Base-by-base conservation (phyloP, 1,139 yeast species). In the Pichia sp. region DNA sequence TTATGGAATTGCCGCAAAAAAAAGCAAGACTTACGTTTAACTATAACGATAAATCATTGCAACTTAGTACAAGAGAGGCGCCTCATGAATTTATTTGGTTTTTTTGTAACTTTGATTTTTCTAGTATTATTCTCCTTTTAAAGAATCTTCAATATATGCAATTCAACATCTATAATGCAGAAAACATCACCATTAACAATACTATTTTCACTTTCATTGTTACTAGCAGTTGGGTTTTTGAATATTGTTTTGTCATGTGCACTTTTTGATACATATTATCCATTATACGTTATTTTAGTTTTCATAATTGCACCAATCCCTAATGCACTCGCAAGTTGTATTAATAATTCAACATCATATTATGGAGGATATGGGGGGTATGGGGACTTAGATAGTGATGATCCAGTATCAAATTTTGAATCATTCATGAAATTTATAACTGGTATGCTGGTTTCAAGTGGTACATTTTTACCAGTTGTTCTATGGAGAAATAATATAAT, bases 301-400 rank as follows among this genome's bases (percentile, higher is more conserved):
- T 84, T 83, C 63, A 70, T 84, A 44, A 49, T 80, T 41, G 92
- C 92, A 2, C 90, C 94, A 24, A 65, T 84, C 47, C 92, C 90
- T 29, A 83, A 83, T 61, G 66, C 73, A 56, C 63, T 70, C 43
- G 76, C 65, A 66, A 74, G 63, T 59, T 69, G 79, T 65, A 58
- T 71, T 56, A 63, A 54, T 30, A 60, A 59, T 43, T 53, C 64
- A 1, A 40, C 84, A 9, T 85, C 82, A 57, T 74, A 81, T 49
- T 56, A 54, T 30, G 36, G 54, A 7, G 50, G 49, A 4, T 47
- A 54, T 30, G 36, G 54, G 7, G 50, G 50, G 3, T 47, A 64
- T 30, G 57, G 58, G 51, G 66, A 80, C 8, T 69, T 79, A 43
- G 78, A 75, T 56, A 89, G 82, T 57, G 20, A 37, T 6, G 51